Conservation (phyloP, 164 flowering plant species). For the Hamamelis virginiana region DNA sequence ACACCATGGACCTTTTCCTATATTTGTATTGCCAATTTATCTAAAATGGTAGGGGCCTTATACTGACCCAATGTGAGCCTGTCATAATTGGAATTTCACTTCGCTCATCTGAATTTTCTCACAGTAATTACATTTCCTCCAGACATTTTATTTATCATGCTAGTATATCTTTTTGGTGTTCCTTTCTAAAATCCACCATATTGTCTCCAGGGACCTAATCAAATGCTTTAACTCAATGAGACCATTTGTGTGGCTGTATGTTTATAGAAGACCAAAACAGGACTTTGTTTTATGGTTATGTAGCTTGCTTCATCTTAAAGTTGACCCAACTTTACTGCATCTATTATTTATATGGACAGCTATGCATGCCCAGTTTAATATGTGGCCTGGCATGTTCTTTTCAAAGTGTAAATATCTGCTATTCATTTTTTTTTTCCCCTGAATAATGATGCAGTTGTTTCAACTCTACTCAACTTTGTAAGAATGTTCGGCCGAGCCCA, state of each 20-base stretch:
- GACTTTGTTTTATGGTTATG: too few species aligned
- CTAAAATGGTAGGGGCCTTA: not conserved
- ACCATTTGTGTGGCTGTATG: not conserved
- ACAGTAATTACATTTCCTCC: not conserved
- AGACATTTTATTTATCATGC: not conserved
- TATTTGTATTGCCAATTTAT: not conserved
- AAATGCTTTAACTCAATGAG: not conserved
- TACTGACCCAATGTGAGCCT: not conserved
- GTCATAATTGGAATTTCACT: not conserved
- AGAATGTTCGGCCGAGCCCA: conserved; percentile 72
- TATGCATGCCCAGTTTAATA: not conserved
- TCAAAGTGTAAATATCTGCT: not conserved
- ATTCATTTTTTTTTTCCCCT: not conserved
- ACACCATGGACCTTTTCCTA: not conserved
- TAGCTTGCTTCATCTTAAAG: not conserved
- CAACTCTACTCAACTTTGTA: conserved; percentile 74
- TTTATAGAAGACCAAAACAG: too few species aligned
- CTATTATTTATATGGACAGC: not conserved
- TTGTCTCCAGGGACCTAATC: not conserved
- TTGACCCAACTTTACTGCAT: not conserved
- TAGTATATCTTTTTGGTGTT: not conserved
- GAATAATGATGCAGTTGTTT: conserved; percentile 52
- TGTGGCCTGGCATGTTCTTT: not conserved
- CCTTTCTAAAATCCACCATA: not conserved
- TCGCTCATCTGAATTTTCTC: not conserved